These are phyloP conservation scores for Calvatia gigantea DNA, from an alignment of 768 basidiomycete species.

Conservation along the genomic window DNA sequence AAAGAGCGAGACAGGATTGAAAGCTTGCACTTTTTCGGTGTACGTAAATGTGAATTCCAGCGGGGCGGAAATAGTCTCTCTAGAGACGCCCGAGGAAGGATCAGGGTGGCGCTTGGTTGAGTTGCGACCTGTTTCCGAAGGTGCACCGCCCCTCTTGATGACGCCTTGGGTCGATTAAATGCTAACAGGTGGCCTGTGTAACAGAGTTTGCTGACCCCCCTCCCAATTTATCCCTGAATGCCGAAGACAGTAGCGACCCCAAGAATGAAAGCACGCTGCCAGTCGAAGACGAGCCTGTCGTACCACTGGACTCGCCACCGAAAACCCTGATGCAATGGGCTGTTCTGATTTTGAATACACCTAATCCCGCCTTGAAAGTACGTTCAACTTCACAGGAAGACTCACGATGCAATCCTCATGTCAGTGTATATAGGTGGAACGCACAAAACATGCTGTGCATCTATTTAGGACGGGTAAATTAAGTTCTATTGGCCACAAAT, in stretches of 20 bases:
- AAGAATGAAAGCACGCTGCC: slow-evolving; percentile 12
- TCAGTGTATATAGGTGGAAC: slow-evolving; percentile 44
- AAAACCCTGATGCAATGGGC: slow-evolving; percentile 77
- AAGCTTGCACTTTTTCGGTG: slow-evolving; percentile 64
- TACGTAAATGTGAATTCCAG: slow-evolving; percentile 41
- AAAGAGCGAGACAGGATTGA: slow-evolving; percentile 64
- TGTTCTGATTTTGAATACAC: slow-evolving; percentile 72
- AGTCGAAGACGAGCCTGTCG: slow-evolving; percentile 39
- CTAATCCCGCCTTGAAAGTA: slow-evolving; percentile 44
- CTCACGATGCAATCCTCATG: not conserved
- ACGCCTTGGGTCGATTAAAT: not conserved
- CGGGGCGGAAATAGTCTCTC: slow-evolving; percentile 46
- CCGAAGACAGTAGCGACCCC: not conserved
- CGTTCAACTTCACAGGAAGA: not conserved
- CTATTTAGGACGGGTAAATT: slow-evolving; percentile 69
- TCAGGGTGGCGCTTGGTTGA: slow-evolving; percentile 64
- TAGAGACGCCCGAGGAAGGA: slow-evolving; percentile 54
- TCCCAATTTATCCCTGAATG: slow-evolving; percentile 25
- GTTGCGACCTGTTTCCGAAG: slow-evolving; percentile 70
- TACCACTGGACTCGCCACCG: slow-evolving; percentile 48
- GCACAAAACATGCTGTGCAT: slow-evolving; percentile 66
- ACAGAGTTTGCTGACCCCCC: slow-evolving; percentile 69
- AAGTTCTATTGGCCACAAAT: slow-evolving; percentile 59
- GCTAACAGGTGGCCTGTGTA: not conserved
- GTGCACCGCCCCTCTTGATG: slow-evolving; percentile 26